Evolutionary conservation across 2,329 filamentous ascomycete genomes (phyloP), one percentile per base, ranked within the genome.

Genomic region (Ascocoryne sarcoides): DNA sequence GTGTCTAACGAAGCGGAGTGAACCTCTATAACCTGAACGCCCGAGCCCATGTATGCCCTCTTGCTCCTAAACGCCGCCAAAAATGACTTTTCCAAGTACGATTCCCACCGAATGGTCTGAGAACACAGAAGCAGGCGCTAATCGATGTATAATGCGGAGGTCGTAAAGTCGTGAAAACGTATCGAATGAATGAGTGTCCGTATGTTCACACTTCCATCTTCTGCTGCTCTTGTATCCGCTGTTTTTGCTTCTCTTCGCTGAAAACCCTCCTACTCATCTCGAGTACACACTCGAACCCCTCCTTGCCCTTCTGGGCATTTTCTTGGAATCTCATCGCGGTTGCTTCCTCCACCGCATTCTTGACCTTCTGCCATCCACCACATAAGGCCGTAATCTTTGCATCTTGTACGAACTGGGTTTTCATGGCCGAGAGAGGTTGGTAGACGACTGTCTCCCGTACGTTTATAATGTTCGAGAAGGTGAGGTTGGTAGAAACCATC

Each of bases 291-390:
- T 98, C 92, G 60, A 98, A 98, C 2, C 92, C 92, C 64, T 96
- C 89, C 49, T 84, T 80, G 49, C 92, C 92, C 65, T 86, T 89
- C 52, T 73, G 71, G 17, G 92, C 90, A 58, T 98, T 98, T 64
- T 98, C 87, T 52, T 79, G 76, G 68, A 98, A 98, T 40, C 87
- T 72, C 50, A 83, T 84, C 32, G 96, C 83, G 31, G 88, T 84
- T 38, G 85, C 80, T 55, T 96, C 88, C 68, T 98, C 92, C 55
- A 98, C 93, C 61, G 82, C 86, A 66, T 92, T 95, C 71, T 87
- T 92, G 61, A 96, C 88, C 60, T 88, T 87, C 66, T 95, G 86
- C 89, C 92, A 98, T 47, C 92, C 92, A 52, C 92, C 90, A 62
- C 88, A 95, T 8, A 96, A 70, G 1, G 92, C 92, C 1, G 89